Conservation (phyloP, 352 stramenopile species). For the Phytophthora citrophthora region DNA sequence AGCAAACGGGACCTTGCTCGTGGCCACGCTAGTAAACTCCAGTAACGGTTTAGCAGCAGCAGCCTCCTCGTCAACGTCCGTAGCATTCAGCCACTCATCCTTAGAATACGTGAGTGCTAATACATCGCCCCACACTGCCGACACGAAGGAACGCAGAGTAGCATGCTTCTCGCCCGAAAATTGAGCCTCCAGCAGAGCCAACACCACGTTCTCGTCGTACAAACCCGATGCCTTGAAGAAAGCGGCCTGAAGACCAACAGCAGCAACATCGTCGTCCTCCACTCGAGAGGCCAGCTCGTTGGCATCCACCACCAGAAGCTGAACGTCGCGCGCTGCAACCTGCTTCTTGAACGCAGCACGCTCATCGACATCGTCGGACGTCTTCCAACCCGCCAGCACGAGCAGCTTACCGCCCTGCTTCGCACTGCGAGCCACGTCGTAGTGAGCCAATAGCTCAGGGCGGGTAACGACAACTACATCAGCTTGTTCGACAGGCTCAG, state of each 20-base stretch:
- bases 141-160: slow-evolving; percentile 61
- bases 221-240: slow-evolving; percentile 69
- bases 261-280: slow-evolving; percentile 56
- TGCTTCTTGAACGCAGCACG: slow-evolving; percentile 57
- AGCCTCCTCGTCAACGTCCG: slow-evolving; percentile 24
- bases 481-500: slow-evolving; percentile 59
- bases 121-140: slow-evolving; percentile 67
- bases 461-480: slow-evolving; percentile 69
- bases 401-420: slow-evolving; percentile 64
- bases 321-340: slow-evolving; percentile 55
- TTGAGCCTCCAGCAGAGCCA: slow-evolving; percentile 56
- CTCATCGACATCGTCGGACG: slow-evolving; percentile 66
- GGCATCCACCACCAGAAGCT: slow-evolving; percentile 61
- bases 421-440: slow-evolving; percentile 59
- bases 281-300: slow-evolving; percentile 60
- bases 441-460: slow-evolving; percentile 50
- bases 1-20: slow-evolving; percentile 57
- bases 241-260: slow-evolving; percentile 54
- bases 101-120: slow-evolving; percentile 54
- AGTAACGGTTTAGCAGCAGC: slow-evolving; percentile 18
- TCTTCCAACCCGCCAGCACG: slow-evolving; percentile 69
- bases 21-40: slow-evolving; percentile 44
- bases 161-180: slow-evolving; percentile 49
- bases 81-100: slow-evolving; percentile 47
- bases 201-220: slow-evolving; percentile 65